Evolutionary conservation across 805 yeast genomes (phyloP).

Genomic region (Nakazawaea populi): DNA sequence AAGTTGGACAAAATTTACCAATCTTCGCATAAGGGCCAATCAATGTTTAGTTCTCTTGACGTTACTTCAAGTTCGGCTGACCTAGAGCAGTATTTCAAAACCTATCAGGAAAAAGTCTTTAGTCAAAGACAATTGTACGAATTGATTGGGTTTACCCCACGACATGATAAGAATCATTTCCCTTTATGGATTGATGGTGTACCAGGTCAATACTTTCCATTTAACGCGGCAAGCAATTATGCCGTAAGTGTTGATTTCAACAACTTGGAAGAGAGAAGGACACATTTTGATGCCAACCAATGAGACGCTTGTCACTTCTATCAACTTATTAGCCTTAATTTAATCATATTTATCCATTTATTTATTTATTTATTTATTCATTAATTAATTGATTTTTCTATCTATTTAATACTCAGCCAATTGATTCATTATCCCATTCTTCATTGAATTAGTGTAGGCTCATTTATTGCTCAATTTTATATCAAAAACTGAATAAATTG

Average conservation of each 20-base stretch:
- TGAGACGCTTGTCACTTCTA: background rate
- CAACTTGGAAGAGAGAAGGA: constrained; percentile 25
- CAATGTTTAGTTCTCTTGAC: constrained; percentile 12
- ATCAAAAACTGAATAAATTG: no score
- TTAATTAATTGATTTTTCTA: background rate
- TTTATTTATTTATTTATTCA: constrained; percentile 1
- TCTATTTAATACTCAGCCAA: background rate
- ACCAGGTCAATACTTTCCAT: constrained; percentile 21
- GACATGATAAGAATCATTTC: constrained; percentile 10
- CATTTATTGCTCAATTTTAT: no score
- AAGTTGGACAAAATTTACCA: constrained; percentile 44
- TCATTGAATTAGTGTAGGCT: no score
- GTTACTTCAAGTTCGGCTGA: background rate
- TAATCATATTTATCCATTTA: background rate
- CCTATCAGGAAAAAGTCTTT: constrained; percentile 1
- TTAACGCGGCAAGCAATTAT: constrained; percentile 21
- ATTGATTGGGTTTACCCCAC: constrained; percentile 10
- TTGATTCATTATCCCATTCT: no score
- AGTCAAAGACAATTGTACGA: constrained; percentile 5
- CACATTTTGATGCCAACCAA: constrained; percentile 19
- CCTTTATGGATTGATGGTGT: constrained; percentile 20
- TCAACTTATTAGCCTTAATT: background rate
- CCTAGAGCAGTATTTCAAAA: background rate
- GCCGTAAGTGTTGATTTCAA: constrained; percentile 21
- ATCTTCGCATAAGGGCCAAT: constrained; percentile 31